Base-by-base conservation (phyloP, 2,329 filamentous ascomycete genomes). In the Clarireedia paspali region DNA sequence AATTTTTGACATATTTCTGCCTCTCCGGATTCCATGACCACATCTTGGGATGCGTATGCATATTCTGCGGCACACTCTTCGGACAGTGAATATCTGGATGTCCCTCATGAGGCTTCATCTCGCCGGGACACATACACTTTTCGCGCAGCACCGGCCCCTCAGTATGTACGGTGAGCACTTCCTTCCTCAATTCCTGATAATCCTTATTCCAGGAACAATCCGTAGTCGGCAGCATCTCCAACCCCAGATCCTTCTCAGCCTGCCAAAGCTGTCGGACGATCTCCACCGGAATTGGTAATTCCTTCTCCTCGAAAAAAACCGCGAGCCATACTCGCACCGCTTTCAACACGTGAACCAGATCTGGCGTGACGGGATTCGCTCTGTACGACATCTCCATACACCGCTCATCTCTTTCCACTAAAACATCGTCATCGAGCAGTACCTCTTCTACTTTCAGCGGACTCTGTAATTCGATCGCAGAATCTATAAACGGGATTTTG, bases 151-250 rank as follows among this genome's bases (percentile, higher is more conserved):
- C 42, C 2, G 51, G 51, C 14, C 51, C 56, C 49, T 24, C 42
- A 42, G 50, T 39, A 5, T 52, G 39, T 7, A 23, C 27, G 0
- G 48, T 17, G 17, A 57, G 58, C 9, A 58, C 53, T 15, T 59
- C 57, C 10, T 36, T 30, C 12, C 57, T 42, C 10, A 55, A 50
- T 39, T 47, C 40, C 55, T 57, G 57, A 38, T 59, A 48, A 34
- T 59, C 47, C n/a, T 47, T 12, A 42, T 61, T 61, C 59, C 57
- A 61, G 24, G 58, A 23, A 39, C 55, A 56, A 36, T 56, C 47
- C 5, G 59, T 60, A 5, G 46, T 52, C 4, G 27, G 38, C 23
- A 51, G 34, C 51, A 53, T 50, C 20, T 56, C 15, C 9, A 57
- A 9, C 20, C 20, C 24, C 5, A 54, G 30, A 2, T 20, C 23